Evolutionary conservation across 2,329 filamentous ascomycete genomes (phyloP).

Genomic region (Fusarium domesticum): DNA sequence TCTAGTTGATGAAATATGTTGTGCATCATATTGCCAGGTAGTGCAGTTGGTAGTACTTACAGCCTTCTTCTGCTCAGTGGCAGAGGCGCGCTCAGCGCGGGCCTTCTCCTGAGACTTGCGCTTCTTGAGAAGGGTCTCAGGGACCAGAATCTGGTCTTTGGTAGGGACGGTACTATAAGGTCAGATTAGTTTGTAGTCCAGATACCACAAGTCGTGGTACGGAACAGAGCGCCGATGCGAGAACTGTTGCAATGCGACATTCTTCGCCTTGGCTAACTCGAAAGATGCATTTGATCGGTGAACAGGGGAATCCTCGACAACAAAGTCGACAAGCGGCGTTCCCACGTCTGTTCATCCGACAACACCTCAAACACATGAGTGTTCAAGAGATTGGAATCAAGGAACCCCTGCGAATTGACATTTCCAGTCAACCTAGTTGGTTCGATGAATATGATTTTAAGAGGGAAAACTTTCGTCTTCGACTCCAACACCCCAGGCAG

Average conservation of each 20-base stretch:
- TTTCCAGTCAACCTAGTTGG: slow-evolving; percentile 27
- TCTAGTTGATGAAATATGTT: slow-evolving; percentile 90
- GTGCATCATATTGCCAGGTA: slow-evolving; percentile 72
- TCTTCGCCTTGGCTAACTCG: slow-evolving; percentile 87
- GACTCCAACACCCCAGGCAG: slow-evolving; percentile 72
- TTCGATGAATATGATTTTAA: slow-evolving; percentile 67
- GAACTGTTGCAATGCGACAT: slow-evolving; percentile 92
- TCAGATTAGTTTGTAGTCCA: slow-evolving; percentile 80
- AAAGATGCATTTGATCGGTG: slow-evolving; percentile 76
- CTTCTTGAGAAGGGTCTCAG: slow-evolving; percentile 99
- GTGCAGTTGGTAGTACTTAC: slow-evolving; percentile 57
- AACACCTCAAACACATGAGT: slow-evolving; percentile 60
- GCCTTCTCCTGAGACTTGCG: slow-evolving; percentile 99
- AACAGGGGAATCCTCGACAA: slow-evolving; percentile 38
- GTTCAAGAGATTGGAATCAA: slow-evolving; percentile 41
- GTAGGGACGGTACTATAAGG: slow-evolving; percentile 70
- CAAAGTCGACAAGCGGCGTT: not conserved
- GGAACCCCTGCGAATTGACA: slow-evolving; percentile 18
- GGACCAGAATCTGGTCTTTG: slow-evolving; percentile 92
- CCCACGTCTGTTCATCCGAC: slow-evolving; percentile 64
- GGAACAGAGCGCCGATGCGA: slow-evolving; percentile 74
- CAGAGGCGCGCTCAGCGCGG: slow-evolving; percentile 79
- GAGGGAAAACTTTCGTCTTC: slow-evolving; percentile 68
- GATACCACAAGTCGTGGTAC: slow-evolving; percentile 51
- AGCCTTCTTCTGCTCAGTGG: slow-evolving; percentile 83